Conservation (phyloP, 2,329 filamentous ascomycete genomes). For the Bipolaris sorokiniana region DNA sequence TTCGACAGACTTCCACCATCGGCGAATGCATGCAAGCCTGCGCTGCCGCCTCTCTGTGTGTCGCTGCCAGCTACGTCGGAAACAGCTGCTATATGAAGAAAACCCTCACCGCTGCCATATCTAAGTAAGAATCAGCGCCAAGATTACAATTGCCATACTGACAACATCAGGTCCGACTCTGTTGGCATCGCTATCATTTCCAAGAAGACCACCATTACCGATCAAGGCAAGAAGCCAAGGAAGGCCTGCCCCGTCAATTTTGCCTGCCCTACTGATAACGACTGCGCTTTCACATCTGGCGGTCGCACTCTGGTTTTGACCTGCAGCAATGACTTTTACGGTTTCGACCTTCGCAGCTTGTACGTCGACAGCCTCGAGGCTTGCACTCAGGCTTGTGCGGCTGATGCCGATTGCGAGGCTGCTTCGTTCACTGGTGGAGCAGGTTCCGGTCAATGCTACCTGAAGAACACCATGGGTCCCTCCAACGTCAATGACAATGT, state of each 20-base stretch:
- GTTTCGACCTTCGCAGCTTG: neutral
- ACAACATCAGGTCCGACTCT: neutral
- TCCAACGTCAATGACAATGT: neutral
- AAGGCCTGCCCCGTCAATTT: neutral
- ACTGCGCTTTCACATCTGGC: neutral
- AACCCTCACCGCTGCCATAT: neutral
- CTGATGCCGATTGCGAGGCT: neutral
- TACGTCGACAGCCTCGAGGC: neutral
- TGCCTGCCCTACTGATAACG: neutral
- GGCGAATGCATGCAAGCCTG: neutral
- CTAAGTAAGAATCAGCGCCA: neutral
- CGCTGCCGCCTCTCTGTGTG: neutral
- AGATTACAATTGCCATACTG: neutral
- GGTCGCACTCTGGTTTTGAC: neutral
- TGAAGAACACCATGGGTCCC: neutral
- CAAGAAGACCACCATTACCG: neutral
- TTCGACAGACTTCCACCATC: neutral
- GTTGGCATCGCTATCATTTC: neutral
- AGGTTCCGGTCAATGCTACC: neutral
- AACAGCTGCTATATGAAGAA: constrained; percentile 1
- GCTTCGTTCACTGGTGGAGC: constrained; percentile 1
- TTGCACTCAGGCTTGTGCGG: constrained; percentile 4
- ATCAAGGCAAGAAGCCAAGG: neutral
- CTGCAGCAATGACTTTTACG: constrained; percentile 1
- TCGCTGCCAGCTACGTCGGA: constrained; percentile 1